phyloP scores from a whole-genome alignment of 306 rosid genomes.

The Gynostemma pentaphyllum region DNA sequence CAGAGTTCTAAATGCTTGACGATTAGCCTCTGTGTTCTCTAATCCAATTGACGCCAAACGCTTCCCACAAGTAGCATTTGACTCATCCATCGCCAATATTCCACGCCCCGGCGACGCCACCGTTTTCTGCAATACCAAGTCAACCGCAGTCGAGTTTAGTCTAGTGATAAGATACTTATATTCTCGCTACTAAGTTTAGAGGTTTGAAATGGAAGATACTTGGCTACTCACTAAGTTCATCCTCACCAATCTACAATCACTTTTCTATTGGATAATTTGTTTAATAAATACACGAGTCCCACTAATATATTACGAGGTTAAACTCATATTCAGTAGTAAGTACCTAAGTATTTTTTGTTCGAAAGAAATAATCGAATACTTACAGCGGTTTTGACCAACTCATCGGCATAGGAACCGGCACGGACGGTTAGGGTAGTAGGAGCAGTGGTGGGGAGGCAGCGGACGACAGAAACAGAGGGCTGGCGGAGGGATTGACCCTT shows the following conservation, averaged over 20 bases:
- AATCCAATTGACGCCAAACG: conserved; percentile 87
- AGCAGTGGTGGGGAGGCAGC: conserved; percentile 41
- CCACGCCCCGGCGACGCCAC: conserved; percentile 90
- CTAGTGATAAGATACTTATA: too few relatives aligned
- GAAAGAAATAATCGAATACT: too few relatives aligned
- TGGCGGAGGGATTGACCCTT: conserved; percentile 76
- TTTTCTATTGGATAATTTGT: too few relatives aligned
- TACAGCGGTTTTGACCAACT: conserved; percentile 94
- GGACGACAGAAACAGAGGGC: conserved; percentile 30
- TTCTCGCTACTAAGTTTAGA: too few relatives aligned
- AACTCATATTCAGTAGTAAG: too few relatives aligned
- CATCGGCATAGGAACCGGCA: conserved; percentile 77
- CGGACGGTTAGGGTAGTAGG: conserved; percentile 49
- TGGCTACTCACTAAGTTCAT: too few relatives aligned
- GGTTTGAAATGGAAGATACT: too few relatives aligned
- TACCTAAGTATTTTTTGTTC: too few relatives aligned
- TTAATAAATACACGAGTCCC: too few relatives aligned
- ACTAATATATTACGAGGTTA: too few relatives aligned
- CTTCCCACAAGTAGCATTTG: conserved; percentile 87
- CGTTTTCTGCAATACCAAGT: conserved; percentile 35
- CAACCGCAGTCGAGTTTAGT: background rate
- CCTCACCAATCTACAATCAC: too few relatives aligned
- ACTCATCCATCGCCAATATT: conserved; percentile 93
- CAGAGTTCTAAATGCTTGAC: conserved; percentile 85
- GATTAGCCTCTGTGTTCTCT: conserved; percentile 87